Evolutionary conservation across 2,329 filamentous ascomycete species (phyloP).

Genomic region (Chrysoporthe deuterocubensis): DNA sequence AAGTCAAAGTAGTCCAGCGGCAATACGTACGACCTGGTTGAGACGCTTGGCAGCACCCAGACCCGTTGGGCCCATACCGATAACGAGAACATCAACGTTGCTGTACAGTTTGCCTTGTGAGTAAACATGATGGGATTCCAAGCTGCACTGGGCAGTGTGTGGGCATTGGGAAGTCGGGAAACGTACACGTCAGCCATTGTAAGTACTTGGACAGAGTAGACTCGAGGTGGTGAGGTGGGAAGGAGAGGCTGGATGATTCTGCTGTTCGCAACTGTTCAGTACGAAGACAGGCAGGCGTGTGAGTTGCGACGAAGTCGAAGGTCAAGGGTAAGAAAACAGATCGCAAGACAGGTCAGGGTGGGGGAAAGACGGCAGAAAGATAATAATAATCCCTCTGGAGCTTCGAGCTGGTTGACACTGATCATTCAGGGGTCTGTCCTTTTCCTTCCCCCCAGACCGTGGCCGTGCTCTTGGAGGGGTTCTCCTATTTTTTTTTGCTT

Average conservation of each 20-base stretch:
- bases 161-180: constrained; percentile 5
- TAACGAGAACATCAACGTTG: constrained; percentile 95
- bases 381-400: constrained; percentile 17
- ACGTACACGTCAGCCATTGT: constrained; percentile 38
- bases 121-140: neutral
- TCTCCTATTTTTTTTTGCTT: constrained; percentile 20
- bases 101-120: constrained; percentile 48
- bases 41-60: constrained; percentile 97
- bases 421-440: constrained; percentile 19
- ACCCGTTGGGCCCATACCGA: constrained; percentile 96
- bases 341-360: constrained; percentile 10
- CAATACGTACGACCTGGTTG: constrained; percentile 81
- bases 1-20: constrained; percentile 33
- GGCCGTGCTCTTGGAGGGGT: constrained; percentile 16
- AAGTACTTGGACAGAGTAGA: constrained; percentile 20
- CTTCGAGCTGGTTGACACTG: constrained; percentile 22
- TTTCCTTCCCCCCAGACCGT: constrained; percentile 20
- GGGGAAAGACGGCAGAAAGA: constrained; percentile 12
- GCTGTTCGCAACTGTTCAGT: constrained; percentile 19
- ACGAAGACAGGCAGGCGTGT: constrained; percentile 14
- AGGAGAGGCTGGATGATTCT: constrained; percentile 21
- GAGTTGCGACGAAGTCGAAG: constrained; percentile 15
- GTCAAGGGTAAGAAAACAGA: constrained; percentile 15
- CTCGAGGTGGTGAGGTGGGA: constrained; percentile 16
- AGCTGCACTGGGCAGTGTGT: constrained; percentile 5